Percentiles rank a stretch among this genome's conserved stretches.
phyloP scores from a whole-genome alignment of 2,329 filamentous ascomycete species.

The Xylariaceae sp. region DNA sequence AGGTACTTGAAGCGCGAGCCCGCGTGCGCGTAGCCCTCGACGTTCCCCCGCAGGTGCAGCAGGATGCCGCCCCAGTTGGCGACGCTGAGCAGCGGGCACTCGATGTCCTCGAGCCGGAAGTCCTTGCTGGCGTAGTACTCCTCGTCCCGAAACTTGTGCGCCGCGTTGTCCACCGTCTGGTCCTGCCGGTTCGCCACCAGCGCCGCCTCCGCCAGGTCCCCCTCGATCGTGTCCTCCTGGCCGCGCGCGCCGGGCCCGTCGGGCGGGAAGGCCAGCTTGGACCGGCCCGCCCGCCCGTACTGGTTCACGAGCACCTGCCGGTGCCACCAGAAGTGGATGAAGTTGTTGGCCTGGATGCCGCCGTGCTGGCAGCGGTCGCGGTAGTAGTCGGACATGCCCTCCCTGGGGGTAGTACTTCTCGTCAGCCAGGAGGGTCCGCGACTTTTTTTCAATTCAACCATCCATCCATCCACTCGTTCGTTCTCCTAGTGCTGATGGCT shows the following conservation, averaged over 20 bases:
- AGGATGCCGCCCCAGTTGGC: slow-evolving; percentile 67
- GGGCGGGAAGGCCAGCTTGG: slow-evolving; percentile 21
- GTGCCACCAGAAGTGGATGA: slow-evolving; percentile 61
- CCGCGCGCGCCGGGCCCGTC: slow-evolving; percentile 22
- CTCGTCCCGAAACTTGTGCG: slow-evolving; percentile 52
- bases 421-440: too few relatives aligned
- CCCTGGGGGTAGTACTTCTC: too few relatives aligned
- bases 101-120: slow-evolving; percentile 56
- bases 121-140: slow-evolving; percentile 58
- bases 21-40: slow-evolving; percentile 56
- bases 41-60: slow-evolving; percentile 61
- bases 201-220: slow-evolving; percentile 46
- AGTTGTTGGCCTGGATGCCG: slow-evolving; percentile 50
- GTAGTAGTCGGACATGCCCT: slow-evolving; percentile 48
- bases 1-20: slow-evolving; percentile 62
- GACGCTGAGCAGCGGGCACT: slow-evolving; percentile 59
- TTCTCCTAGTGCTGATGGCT: not conserved
- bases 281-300: slow-evolving; percentile 45
- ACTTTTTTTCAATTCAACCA: too few relatives aligned
- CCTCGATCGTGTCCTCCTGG: slow-evolving; percentile 47
- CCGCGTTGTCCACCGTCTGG: slow-evolving; percentile 37
- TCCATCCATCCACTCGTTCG: not conserved
- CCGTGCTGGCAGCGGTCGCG: slow-evolving; percentile 53
- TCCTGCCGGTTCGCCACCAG: slow-evolving; percentile 40
- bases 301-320: slow-evolving; percentile 60